phyloP scores from a whole-genome alignment of 2,329 filamentous ascomycete genomes.

The Exophiala bonariae region DNA sequence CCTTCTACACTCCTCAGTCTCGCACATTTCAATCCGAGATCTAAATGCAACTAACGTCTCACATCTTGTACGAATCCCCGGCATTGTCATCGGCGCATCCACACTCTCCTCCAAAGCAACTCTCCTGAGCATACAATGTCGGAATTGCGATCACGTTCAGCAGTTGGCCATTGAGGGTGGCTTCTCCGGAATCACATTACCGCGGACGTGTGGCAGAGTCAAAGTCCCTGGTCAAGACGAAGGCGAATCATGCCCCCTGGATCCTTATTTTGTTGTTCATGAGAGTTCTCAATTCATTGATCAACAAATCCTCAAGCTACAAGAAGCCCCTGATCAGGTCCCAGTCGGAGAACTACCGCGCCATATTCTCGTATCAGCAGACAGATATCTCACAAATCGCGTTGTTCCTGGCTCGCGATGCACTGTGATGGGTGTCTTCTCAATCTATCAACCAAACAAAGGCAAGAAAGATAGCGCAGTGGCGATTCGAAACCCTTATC shows the following conservation, averaged over 20 bases:
- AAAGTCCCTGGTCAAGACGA: constrained; percentile 61
- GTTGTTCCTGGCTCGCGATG: constrained; percentile 94
- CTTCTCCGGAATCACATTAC: constrained; percentile 83
- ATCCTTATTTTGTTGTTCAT: constrained; percentile 94
- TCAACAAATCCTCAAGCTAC: constrained; percentile 95
- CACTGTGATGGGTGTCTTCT: constrained; percentile 95
- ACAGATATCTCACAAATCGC: constrained; percentile 90
- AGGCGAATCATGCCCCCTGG: constrained; percentile 77
- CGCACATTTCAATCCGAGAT: constrained; percentile 89
- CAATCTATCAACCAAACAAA: constrained; percentile 87
- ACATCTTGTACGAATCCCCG: constrained; percentile 91
- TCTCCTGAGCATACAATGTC: constrained; percentile 79
- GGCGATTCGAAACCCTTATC: constrained; percentile 91
- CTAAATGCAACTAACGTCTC: constrained; percentile 91
- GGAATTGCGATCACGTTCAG: constrained; percentile 74
- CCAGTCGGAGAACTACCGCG: constrained; percentile 93
- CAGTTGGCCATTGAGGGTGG: constrained; percentile 75
- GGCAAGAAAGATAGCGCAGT: constrained; percentile 77
- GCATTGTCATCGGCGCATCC: constrained; percentile 95
- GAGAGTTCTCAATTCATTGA: constrained; percentile 95
- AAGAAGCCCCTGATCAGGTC: constrained; percentile 96
- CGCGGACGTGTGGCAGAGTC: constrained; percentile 70
- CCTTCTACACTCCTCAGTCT: constrained; percentile 86
- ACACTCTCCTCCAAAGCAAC: constrained; percentile 97
- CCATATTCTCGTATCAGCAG: constrained; percentile 94